Evolutionary conservation across 129 eudicot species (phyloP), one percentile per base, ranked within the genome.

Genomic region (Silybum marianum): DNA sequence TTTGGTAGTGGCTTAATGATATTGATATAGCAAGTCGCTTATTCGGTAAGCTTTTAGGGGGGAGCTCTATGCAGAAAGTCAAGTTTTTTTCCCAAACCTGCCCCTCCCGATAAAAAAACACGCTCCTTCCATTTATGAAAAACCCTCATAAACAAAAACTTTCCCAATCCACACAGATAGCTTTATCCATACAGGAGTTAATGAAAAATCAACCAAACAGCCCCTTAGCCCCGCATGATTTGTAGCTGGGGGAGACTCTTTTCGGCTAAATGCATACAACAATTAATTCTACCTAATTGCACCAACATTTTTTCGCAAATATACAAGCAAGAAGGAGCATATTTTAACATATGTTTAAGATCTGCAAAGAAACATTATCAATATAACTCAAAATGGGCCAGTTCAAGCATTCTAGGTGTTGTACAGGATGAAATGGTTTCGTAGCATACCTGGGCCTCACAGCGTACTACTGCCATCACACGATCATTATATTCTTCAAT

Each of bases 391-490:
- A 76, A 28, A 58, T 14, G 32, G 23, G 44, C 10, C 68, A 25
- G 40, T 32, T 54, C 36, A 76, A 69, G 26, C 19, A 65, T 21
- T 65, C 26, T 62, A 7, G 13, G 28, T 19, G 69, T 82, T 28
- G 9, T 34, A 87, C 24, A 60, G 6, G 65, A 75, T 3, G 23
- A 9, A 24, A 76, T 69, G 42, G 73, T 6, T 42, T 65, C 7
- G 14, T 18, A 23, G 65, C 88, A 62, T 77, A 93, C 99, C 84
- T 96, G 99, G 80, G 99, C 95, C 78, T 96, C 99, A 67, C 98
- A 91, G 30, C 99, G 92, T 16, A 96, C 99, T 12, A 96, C 93
- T 26, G 97, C 92, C 98, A 93, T 96, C 85, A 96, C 99, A 39
- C 92, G 95, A 62, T 91, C 96, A 80, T 93, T 96, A 83, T 88